Base-by-base conservation (phyloP, 2,329 filamentous ascomycete species). In the Hypoxylon sp. region DNA sequence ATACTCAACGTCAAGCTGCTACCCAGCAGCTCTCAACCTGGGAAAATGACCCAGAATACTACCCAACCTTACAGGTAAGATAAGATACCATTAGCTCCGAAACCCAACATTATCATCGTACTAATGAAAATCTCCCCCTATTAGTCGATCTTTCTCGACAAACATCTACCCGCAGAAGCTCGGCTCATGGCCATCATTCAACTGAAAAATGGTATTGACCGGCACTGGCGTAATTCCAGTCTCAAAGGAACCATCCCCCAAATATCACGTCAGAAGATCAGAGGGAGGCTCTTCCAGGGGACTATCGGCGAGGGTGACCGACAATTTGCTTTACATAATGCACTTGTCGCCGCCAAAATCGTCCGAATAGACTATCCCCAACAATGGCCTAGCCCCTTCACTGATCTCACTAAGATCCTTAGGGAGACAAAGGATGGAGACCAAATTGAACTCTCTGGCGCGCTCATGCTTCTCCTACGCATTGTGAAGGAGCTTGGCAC, bases 141-240 rank as follows among this genome's bases (percentile, higher is more conserved):
- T 33, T 33, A 97, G 91, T 87, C 91, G 73, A 88, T 94, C 37
- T 98, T 94, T 78, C 86, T 97, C 70, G 92, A 97, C 81, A 90
- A 89, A 68, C 89, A 89, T 1, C 83, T 97, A 1, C 92, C 93
- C 1, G 81, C 88, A 64, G 91, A 97, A 75, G 88, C 95, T 59
- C 92, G 96, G 68, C 94, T 97, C 76, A 90, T 98, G 10, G 92
- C 95, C 60, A 89, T 98, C 64, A 97, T 98, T 73, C 93, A 97
- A 78, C 86, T 99, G 59, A 98, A 98, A 79, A 98, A 98, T 79
- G 96, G 94, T 61, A 94, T 98, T 80, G 95, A 98, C 78, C 94
- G 92, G 78, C 94, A 94, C 80, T 99, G 96, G 96, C 88, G 96
- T 1, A 13, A 73, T 81, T n/a, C 77, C 14, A 44, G 22, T 9